Evolutionary conservation across 2,329 filamentous ascomycete species (phyloP).

Genomic region (Ophiocordyceps sinensis): DNA sequence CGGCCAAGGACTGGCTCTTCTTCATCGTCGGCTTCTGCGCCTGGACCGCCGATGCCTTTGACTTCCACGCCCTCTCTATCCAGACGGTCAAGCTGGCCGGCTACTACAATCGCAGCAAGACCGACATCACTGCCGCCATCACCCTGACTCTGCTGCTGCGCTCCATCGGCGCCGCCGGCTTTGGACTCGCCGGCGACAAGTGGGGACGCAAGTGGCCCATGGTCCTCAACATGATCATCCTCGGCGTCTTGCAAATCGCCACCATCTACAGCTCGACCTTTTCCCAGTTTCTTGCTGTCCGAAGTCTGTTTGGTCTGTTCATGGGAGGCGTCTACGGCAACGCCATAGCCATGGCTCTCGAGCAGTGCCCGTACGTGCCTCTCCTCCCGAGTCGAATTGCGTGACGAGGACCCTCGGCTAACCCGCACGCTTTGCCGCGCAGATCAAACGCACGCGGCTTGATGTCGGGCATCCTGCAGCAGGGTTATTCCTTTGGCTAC

Average conservation of each 20-base stretch:
- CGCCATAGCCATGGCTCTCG: constrained; percentile 63
- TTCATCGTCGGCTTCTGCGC: constrained; percentile 60
- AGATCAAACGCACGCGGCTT: constrained; percentile 55
- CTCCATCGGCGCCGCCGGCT: constrained; percentile 59
- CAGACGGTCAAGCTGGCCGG: constrained; percentile 56
- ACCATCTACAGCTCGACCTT: constrained; percentile 67
- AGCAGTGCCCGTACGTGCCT: constrained; percentile 47
- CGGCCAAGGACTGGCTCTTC: constrained; percentile 56
- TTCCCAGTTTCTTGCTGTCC: constrained; percentile 58
- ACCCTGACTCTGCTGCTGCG: constrained; percentile 62
- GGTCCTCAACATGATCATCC: constrained; percentile 63
- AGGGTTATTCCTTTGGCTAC: constrained; percentile 70
- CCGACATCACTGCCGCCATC: constrained; percentile 60
- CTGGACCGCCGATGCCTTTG: constrained; percentile 74
- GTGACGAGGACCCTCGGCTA: background rate
- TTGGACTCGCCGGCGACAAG: constrained; percentile 64
- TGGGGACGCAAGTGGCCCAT: constrained; percentile 77
- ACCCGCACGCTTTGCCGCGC: background rate
- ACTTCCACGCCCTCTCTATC: constrained; percentile 69
- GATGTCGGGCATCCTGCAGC: constrained; percentile 70
- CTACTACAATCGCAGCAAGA: constrained; percentile 37
- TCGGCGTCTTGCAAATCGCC: constrained; percentile 53
- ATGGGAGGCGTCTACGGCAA: constrained; percentile 76
- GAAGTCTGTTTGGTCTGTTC: constrained; percentile 60
- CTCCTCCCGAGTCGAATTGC: background rate